These are phyloP conservation scores for Karstenula rhodostoma DNA, from an alignment of 2,329 filamentous ascomycete species.

Conservation along the genomic window DNA sequence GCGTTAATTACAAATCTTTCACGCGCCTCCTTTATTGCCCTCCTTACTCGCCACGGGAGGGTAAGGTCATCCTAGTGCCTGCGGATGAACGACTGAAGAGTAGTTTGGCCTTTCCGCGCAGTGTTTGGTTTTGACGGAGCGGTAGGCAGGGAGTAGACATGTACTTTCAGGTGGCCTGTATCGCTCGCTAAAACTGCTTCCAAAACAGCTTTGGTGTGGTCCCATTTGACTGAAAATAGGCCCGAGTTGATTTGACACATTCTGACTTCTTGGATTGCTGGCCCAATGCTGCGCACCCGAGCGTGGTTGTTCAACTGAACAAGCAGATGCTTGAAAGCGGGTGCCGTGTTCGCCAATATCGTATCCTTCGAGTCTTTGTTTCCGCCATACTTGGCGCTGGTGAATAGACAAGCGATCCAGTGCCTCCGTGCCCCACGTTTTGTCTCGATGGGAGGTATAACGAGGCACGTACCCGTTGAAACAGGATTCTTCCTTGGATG, in stretches of 20 bases:
- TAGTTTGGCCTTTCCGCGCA: neutral
- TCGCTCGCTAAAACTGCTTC: slow-evolving; percentile 33
- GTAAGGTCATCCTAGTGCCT: neutral
- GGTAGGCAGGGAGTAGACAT: slow-evolving; percentile 35
- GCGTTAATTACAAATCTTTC: neutral
- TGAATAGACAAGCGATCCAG: slow-evolving; percentile 69
- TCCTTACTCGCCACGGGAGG: neutral
- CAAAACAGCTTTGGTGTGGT: slow-evolving; percentile 56
- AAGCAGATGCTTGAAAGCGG: slow-evolving; percentile 60
- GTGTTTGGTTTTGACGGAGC: neutral
- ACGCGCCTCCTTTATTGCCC: neutral
- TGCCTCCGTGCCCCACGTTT: slow-evolving; percentile 50
- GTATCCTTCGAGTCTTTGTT: slow-evolving; percentile 50
- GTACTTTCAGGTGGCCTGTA: slow-evolving; percentile 28
- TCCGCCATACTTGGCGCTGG: slow-evolving; percentile 59
- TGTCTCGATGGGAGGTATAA: slow-evolving; percentile 60
- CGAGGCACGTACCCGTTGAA: slow-evolving; percentile 57
- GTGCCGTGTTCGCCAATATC: slow-evolving; percentile 60
- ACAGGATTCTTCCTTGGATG: slow-evolving; percentile 32
- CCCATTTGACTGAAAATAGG: slow-evolving; percentile 65
- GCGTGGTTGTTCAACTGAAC: slow-evolving; percentile 45
- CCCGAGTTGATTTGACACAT: slow-evolving; percentile 67
- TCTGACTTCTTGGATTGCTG: slow-evolving; percentile 45
- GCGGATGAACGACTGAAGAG: neutral
- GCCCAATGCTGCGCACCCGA: neutral